These are phyloP conservation scores for Lophiotrema nucula DNA, from an alignment of 495 filamentous ascomycete genomes.

Conservation along the genomic window DNA sequence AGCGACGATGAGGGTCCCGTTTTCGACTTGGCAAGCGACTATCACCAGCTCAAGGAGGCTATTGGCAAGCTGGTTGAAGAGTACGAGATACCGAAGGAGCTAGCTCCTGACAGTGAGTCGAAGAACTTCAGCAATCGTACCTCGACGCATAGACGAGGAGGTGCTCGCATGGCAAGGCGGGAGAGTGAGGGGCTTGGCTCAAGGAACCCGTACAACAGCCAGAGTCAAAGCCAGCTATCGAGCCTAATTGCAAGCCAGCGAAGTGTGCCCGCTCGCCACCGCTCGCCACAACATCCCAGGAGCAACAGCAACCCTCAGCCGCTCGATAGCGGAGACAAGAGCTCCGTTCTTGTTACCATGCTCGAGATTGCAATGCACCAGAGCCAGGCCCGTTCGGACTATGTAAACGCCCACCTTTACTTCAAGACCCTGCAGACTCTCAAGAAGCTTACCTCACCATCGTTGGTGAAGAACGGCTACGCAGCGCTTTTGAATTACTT, in stretches of 20 bases:
- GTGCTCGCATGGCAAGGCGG: not conserved
- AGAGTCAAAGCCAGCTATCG: conserved; percentile 41
- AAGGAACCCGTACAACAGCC: conserved; percentile 37
- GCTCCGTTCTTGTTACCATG: conserved; percentile 62
- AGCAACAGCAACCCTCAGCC: conserved; percentile 35
- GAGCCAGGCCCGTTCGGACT: conserved; percentile 66
- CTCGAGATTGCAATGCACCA: conserved; percentile 65
- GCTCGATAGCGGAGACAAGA: conserved; percentile 39
- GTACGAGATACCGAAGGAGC: conserved; percentile 66
- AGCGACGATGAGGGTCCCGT: conserved; percentile 64
- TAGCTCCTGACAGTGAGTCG: conserved; percentile 53
- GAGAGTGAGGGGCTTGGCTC: conserved; percentile 29
- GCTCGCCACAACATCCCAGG: conserved; percentile 35
- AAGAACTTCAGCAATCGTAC: conserved; percentile 66
- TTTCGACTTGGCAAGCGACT: conserved; percentile 73
- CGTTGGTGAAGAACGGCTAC: conserved; percentile 63
- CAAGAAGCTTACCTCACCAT: conserved; percentile 59
- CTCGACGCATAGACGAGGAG: conserved; percentile 44
- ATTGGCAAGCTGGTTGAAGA: conserved; percentile 80
- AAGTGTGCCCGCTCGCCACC: conserved; percentile 28
- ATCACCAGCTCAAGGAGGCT: conserved; percentile 78
- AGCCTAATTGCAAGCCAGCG: conserved; percentile 36
- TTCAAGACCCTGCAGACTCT: conserved; percentile 67
- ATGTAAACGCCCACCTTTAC: conserved; percentile 67
- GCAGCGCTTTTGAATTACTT: conserved; percentile 69